Evolutionary conservation across 140 eudicot genomes (phyloP).

Genomic region (Oenanthe javanica): DNA sequence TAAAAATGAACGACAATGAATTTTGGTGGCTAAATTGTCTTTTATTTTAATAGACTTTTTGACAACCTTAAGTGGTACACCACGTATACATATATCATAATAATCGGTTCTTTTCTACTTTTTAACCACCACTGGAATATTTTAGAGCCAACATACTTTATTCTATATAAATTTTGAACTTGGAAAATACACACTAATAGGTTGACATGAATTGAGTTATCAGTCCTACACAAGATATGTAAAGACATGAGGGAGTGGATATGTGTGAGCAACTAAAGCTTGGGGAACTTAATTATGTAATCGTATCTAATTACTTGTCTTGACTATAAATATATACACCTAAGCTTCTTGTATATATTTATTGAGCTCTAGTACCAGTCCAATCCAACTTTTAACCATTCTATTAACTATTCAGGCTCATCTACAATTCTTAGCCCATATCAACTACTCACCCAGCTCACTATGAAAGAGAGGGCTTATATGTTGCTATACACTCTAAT

Average conservation of each 20-base stretch:
- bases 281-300: constrained; percentile 6
- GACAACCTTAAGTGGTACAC: neutral
- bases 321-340: neutral
- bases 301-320: neutral
- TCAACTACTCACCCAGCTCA: neutral
- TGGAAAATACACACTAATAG: too few relatives aligned
- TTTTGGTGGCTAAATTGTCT: neutral
- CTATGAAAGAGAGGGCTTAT: neutral
- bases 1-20: neutral
- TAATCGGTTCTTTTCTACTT: neutral
- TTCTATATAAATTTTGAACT: neutral
- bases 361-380: neutral
- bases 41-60: neutral
- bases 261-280: too few relatives aligned
- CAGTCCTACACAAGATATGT: too few relatives aligned
- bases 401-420: neutral
- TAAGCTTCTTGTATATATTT: too few relatives aligned
- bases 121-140: neutral
- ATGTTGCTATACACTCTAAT: neutral
- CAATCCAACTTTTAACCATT: neutral
- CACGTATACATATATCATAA: too few relatives aligned
- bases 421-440: neutral
- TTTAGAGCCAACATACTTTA: neutral
- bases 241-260: too few relatives aligned
- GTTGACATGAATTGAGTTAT: too few relatives aligned